Percentiles rank a stretch among this genome's conserved stretches.
Conservation (phyloP, 192 early-diverging fungal species). For the Mortierella alpina region DNA sequence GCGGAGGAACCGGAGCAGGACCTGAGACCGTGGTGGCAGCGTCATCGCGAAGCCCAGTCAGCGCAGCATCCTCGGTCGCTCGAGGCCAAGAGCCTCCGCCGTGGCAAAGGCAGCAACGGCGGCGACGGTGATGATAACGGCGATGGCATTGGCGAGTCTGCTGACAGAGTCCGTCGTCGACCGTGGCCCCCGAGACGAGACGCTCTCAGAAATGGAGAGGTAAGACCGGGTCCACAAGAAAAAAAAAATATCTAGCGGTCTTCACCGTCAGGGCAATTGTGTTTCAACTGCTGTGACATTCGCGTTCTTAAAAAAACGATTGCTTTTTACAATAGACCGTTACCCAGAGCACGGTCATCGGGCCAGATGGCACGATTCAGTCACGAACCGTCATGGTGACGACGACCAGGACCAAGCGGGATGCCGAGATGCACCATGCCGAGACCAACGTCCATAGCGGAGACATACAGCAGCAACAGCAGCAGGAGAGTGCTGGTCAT, state of each 20-base stretch:
- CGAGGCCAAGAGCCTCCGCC: too few relatives aligned
- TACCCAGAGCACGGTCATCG: slow-evolving; percentile 18
- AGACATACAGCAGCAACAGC: too few relatives aligned
- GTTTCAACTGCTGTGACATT: neutral
- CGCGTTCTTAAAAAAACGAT: neutral
- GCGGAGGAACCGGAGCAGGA: neutral
- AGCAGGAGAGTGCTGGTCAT: too few relatives aligned
- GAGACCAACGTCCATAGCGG: slow-evolving; percentile 9
- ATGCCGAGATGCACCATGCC: neutral
- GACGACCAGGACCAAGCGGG: neutral
- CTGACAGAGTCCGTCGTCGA: neutral
- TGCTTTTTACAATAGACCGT: slow-evolving; percentile 4
- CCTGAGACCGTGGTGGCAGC: neutral
- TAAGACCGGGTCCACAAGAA: neutral
- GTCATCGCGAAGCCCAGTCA: neutral
- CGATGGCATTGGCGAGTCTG: neutral
- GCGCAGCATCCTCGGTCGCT: too few relatives aligned
- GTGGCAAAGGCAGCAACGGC: too few relatives aligned
- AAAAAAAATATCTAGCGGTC: neutral
- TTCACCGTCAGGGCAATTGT: neutral
- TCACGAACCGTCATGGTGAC: slow-evolving; percentile 30
- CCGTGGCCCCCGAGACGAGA: slow-evolving; percentile 3
- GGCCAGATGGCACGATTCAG: slow-evolving; percentile 32
- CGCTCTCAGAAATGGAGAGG: neutral
- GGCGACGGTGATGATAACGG: neutral